phyloP scores from a whole-genome alignment of 371 early-diverging fungal genomes.

The Apophysomyces sp. region DNA sequence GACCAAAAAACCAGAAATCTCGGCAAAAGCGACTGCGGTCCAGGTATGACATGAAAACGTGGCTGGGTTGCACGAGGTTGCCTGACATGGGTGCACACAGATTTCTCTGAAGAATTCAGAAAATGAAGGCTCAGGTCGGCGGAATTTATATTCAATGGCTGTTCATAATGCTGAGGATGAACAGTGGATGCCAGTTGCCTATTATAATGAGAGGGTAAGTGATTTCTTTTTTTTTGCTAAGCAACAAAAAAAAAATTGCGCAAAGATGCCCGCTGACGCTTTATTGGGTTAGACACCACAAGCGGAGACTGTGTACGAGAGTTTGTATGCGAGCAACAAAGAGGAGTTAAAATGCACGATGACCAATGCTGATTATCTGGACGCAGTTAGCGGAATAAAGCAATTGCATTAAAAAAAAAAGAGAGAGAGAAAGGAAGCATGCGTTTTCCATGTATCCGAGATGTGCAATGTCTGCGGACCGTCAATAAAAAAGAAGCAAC shows the following conservation, averaged over 20 bases:
- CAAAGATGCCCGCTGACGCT: background rate
- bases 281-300: conserved; percentile 27
- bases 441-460: background rate
- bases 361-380: conserved; percentile 41
- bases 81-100: conserved; percentile 16
- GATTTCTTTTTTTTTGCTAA: conserved; percentile 2
- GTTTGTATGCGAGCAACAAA: conserved; percentile 42
- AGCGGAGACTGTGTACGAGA: conserved; percentile 45
- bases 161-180: conserved; percentile 75
- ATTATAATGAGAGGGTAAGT: conserved; percentile 66
- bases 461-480: background rate
- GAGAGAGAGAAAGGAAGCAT: background rate
- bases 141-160: conserved; percentile 58
- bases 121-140: conserved; percentile 47
- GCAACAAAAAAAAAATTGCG: background rate
- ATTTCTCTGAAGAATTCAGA: conserved; percentile 58
- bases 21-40: conserved; percentile 59
- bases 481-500: background rate
- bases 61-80: conserved; percentile 9
- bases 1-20: conserved; percentile 43
- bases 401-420: conserved; percentile 1
- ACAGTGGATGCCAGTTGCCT: conserved; percentile 69
- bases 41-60: conserved; percentile 36
- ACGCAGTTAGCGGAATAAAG: conserved; percentile 30
- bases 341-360: conserved; percentile 40